These are phyloP conservation scores for Amaranthus palmeri DNA, from an alignment of 148 eudicot species.

Conservation along the genomic window DNA sequence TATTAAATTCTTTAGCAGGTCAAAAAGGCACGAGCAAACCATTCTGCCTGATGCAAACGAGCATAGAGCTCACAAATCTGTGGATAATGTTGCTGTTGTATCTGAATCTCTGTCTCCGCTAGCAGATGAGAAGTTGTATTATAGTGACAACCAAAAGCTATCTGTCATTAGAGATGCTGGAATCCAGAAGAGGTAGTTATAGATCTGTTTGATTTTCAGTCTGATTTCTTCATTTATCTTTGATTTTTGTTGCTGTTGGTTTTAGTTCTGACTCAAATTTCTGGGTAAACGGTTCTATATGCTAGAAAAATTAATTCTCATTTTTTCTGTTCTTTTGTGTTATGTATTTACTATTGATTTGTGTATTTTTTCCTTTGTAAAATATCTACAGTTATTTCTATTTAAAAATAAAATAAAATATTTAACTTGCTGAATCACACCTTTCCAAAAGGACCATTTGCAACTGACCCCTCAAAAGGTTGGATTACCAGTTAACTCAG, in stretches of 20 bases:
- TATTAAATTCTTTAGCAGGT: slow-evolving; percentile 36
- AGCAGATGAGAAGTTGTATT: slow-evolving; percentile 55
- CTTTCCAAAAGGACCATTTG: too few species aligned
- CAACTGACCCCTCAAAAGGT: too few species aligned
- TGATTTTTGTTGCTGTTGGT: not conserved
- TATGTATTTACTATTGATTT: too few species aligned
- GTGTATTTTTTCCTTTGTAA: too few species aligned
- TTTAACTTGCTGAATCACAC: too few species aligned
- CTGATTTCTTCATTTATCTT: not conserved
- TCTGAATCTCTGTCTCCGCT: slow-evolving; percentile 55
- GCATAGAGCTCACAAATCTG: slow-evolving; percentile 31
- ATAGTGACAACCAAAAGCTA: slow-evolving; percentile 59
- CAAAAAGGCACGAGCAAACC: slow-evolving; percentile 39
- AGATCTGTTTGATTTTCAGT: not conserved
- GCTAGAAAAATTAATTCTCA: too few species aligned
- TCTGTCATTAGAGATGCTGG: slow-evolving; percentile 40
- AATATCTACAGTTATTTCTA: too few species aligned
- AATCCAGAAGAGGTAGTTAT: slow-evolving; percentile 48
- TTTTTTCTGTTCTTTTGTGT: too few species aligned
- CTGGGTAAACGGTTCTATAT: too few species aligned
- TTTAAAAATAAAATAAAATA: too few species aligned
- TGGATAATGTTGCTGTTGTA: slow-evolving; percentile 38
- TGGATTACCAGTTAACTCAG: too few species aligned
- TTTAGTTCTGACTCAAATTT: not conserved
- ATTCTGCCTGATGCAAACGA: slow-evolving; percentile 30